phyloP scores from a whole-genome alignment of 306 rosid species.

The Pyrus communis region DNA sequence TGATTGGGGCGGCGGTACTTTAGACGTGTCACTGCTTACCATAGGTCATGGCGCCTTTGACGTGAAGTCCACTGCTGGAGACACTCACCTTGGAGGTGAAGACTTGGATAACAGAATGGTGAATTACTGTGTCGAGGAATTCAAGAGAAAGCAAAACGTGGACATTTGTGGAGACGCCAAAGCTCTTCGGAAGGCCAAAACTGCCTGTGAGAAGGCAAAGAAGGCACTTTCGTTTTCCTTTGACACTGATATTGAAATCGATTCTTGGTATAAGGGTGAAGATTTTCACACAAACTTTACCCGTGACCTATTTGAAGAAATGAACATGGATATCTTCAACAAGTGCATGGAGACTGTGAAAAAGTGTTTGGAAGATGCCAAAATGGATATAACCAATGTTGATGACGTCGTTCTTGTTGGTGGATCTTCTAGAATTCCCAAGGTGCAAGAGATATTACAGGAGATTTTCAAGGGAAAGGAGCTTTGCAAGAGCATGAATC shows the following conservation, averaged over 20 bases:
- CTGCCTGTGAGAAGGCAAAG: neutral
- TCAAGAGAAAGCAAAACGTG: neutral
- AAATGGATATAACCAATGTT: neutral
- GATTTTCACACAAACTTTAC: neutral
- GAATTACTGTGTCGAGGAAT: neutral
- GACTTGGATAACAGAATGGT: neutral
- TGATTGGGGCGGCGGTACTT: neutral
- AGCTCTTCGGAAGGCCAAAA: neutral
- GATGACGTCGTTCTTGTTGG: neutral
- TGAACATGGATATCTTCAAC: neutral
- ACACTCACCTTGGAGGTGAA: neutral
- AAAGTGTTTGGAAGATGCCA: neutral
- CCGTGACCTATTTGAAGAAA: neutral
- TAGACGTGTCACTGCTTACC: neutral
- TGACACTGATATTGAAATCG: neutral
- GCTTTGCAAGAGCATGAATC: neutral
- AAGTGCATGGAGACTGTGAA: neutral
- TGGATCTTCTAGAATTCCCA: neutral
- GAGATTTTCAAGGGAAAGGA: neutral
- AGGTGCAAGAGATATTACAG: neutral
- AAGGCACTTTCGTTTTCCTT: neutral
- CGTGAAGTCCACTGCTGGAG: neutral
- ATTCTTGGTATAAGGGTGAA: neutral
- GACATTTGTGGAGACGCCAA: neutral
- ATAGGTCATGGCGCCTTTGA: neutral